phyloP scores from a whole-genome alignment of 2,329 filamentous ascomycete species.

The Macrophomina phaseolina region DNA sequence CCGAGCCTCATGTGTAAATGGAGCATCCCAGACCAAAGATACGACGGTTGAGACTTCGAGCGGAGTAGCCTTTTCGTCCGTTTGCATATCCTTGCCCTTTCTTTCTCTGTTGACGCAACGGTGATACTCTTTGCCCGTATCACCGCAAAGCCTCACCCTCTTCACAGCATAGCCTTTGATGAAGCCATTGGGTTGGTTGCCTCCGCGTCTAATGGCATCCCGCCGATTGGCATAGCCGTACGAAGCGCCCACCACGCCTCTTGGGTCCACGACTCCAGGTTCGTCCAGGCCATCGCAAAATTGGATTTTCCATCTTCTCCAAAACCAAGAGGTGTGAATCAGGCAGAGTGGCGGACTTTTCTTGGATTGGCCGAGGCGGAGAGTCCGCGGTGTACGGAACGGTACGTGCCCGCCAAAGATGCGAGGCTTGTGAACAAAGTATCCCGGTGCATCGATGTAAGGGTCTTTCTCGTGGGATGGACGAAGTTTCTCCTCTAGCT shows the following conservation, averaged over 20 bases:
- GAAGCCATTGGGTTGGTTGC: slow-evolving; percentile 29
- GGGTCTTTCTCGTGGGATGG: not conserved
- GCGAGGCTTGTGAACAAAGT: slow-evolving; percentile 40
- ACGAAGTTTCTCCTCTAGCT: slow-evolving; percentile 25
- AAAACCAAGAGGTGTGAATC: slow-evolving; percentile 37
- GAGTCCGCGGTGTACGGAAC: slow-evolving; percentile 33
- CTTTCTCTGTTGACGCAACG: slow-evolving; percentile 32
- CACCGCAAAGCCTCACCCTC: slow-evolving; percentile 40
- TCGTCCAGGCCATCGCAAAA: slow-evolving; percentile 33
- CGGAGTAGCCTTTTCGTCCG: not conserved
- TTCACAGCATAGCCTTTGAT: slow-evolving; percentile 39
- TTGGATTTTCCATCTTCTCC: slow-evolving; percentile 40
- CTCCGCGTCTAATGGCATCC: slow-evolving; percentile 26
- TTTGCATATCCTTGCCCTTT: slow-evolving; percentile 25
- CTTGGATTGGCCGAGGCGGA: slow-evolving; percentile 35
- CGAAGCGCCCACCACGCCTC: slow-evolving; percentile 37
- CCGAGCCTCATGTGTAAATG: slow-evolving; percentile 37
- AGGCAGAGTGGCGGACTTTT: slow-evolving; percentile 33
- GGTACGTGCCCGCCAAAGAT: slow-evolving; percentile 36
- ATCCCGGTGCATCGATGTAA: slow-evolving; percentile 29
- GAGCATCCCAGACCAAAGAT: slow-evolving; percentile 35
- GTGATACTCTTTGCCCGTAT: slow-evolving; percentile 39
- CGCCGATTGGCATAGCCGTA: slow-evolving; percentile 33
- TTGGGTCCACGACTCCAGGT: slow-evolving; percentile 37
- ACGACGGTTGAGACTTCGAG: slow-evolving; percentile 35